These are phyloP conservation scores for Boletus reticulatus DNA, from an alignment of 768 basidiomycete species.

Conservation along the genomic window DNA sequence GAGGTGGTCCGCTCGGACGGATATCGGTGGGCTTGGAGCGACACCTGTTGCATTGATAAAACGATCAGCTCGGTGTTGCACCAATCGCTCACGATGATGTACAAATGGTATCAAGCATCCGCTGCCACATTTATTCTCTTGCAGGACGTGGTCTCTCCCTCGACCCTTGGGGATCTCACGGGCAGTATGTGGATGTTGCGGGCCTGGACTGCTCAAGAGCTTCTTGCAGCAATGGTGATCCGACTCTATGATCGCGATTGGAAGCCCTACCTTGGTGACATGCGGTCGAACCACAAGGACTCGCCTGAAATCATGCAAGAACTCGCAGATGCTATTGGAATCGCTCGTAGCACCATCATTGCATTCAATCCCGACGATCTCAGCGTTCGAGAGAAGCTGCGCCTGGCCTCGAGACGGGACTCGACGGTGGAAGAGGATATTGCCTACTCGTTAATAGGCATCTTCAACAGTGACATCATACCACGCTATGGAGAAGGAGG, in stretches of 20 bases:
- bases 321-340: slow-evolving; percentile 1
- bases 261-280: slow-evolving; percentile 9
- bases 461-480: slow-evolving; percentile 7
- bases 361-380: slow-evolving; percentile 5
- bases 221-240: slow-evolving; percentile 7
- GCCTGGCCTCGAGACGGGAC: slow-evolving; percentile 6
- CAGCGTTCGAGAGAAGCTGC: slow-evolving; percentile 8
- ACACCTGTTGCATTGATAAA: too few species aligned
- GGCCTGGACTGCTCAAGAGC: slow-evolving; percentile 16
- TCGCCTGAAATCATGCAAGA: slow-evolving; percentile 9
- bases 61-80: too few species aligned
- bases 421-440: slow-evolving; percentile 10
- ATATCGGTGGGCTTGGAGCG: too few species aligned
- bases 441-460: slow-evolving; percentile 8
- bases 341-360: neutral
- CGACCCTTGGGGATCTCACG: neutral
- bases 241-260: slow-evolving; percentile 8
- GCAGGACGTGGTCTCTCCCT: neutral
- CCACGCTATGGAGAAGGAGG: slow-evolving; percentile 8
- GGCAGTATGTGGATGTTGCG: slow-evolving; percentile 8
- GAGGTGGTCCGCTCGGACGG: too few species aligned
- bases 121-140: slow-evolving; percentile 4
- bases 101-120: too few species aligned
- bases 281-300: slow-evolving; percentile 5
- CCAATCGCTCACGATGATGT: too few species aligned